A percentile compares a stretch with the other conserved stretches of the same genome.
Evolutionary conservation across 768 basidiomycete species (phyloP).

Genomic region (Rossbeevera mucosa): DNA sequence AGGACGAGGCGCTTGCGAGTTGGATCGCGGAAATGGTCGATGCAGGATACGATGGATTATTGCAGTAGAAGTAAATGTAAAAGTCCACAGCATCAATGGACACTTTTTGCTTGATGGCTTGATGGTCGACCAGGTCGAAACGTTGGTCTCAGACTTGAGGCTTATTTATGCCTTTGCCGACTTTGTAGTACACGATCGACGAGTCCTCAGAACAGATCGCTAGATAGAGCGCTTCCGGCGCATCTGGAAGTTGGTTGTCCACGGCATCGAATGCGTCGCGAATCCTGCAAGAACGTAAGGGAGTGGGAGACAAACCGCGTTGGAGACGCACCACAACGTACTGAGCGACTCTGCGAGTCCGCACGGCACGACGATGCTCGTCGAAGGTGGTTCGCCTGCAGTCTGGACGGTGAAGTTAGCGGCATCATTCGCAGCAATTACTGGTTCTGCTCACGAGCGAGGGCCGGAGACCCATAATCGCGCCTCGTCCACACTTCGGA

Average conservation of each 20-base stretch:
- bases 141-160: constrained; percentile 45
- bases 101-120: too few relatives aligned
- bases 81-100: neutral
- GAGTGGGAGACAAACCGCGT: neutral
- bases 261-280: constrained; percentile 52
- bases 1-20: constrained; percentile 54
- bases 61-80: constrained; percentile 16
- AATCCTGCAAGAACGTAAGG: constrained; percentile 40
- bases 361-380: constrained; percentile 55
- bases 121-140: too few relatives aligned
- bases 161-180: constrained; percentile 73
- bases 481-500: constrained; percentile 46
- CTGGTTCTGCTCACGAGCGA: constrained; percentile 38
- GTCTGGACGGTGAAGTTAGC: constrained; percentile 33
- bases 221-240: constrained; percentile 51
- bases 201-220: constrained; percentile 75
- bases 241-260: constrained; percentile 13
- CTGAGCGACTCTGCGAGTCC: constrained; percentile 62
- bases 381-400: constrained; percentile 30
- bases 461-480: constrained; percentile 54
- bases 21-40: constrained; percentile 63
- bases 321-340: constrained; percentile 47
- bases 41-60: constrained; percentile 36
- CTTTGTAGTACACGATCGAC: constrained; percentile 81
- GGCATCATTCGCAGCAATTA: neutral